Percentiles rank a stretch among this genome's conserved stretches.
Conservation (phyloP, 805 yeast species). For the Wickerhamomyces bovis region DNA sequence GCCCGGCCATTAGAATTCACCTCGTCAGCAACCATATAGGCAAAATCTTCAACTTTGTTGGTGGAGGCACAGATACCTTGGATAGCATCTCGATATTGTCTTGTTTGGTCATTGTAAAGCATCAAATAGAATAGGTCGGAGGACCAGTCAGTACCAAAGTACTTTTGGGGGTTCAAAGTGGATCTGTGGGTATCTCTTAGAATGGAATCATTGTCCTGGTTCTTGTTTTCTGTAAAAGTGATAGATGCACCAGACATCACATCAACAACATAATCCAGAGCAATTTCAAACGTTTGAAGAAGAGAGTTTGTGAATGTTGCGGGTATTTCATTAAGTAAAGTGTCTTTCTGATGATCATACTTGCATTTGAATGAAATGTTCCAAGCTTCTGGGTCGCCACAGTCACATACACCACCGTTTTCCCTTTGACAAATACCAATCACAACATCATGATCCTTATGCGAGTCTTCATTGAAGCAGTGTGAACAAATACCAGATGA, state of each 20-base stretch:
- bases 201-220: conserved; percentile 24
- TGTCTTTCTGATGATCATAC: conserved; percentile 25
- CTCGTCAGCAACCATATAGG: conserved; percentile 62
- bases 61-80: conserved; percentile 61
- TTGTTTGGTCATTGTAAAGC: conserved; percentile 73
- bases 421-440: conserved; percentile 58
- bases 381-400: conserved; percentile 91
- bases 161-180: conserved; percentile 30
- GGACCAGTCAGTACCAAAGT: conserved; percentile 38
- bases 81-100: conserved; percentile 70
- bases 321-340: conserved; percentile 31
- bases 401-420: conserved; percentile 58
- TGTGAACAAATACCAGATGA: conserved; percentile 76
- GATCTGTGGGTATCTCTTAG: conserved; percentile 31
- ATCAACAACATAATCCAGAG: conserved; percentile 57
- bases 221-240: conserved; percentile 19
- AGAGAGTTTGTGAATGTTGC: conserved; percentile 34
- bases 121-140: conserved; percentile 46
- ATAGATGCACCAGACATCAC: conserved; percentile 40
- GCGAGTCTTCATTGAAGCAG: conserved; percentile 68
- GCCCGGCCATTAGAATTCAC: conserved; percentile 66
- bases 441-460: conserved; percentile 66
- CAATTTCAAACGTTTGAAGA: conserved; percentile 36
- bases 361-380: conserved; percentile 45
- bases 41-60: conserved; percentile 55